phyloP scores from a whole-genome alignment of 2,329 filamentous ascomycete genomes.

The Nigrospora sphaerica region DNA sequence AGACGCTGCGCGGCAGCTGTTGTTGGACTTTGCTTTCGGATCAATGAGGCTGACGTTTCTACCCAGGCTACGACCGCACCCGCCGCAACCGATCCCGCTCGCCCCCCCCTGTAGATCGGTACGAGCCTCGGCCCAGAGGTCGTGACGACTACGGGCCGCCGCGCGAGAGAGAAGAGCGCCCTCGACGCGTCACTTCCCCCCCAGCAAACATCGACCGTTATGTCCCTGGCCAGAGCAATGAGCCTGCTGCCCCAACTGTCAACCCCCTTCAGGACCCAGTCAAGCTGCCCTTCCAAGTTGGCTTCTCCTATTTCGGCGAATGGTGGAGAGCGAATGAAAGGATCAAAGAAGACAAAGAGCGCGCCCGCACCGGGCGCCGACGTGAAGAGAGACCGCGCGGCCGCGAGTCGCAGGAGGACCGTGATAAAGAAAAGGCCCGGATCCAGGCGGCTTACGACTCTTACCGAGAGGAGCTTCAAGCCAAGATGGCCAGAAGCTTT shows the following conservation, averaged over 20 bases:
- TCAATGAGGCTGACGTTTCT: slow-evolving; percentile 13
- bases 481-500: slow-evolving; percentile 80
- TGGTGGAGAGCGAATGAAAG: slow-evolving; percentile 81
- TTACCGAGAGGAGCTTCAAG: slow-evolving; percentile 63
- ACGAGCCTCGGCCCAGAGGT: slow-evolving; percentile 60
- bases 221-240: slow-evolving; percentile 60
- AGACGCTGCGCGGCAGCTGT: background rate
- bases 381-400: slow-evolving; percentile 57
- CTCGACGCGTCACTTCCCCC: slow-evolving; percentile 50
- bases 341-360: slow-evolving; percentile 76
- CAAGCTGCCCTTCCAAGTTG: slow-evolving; percentile 70
- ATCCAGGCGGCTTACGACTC: slow-evolving; percentile 65
- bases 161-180: slow-evolving; percentile 49
- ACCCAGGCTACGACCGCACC: slow-evolving; percentile 46
- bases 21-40: too few relatives aligned
- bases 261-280: slow-evolving; percentile 70
- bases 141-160: slow-evolving; percentile 59
- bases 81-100: slow-evolving; percentile 64
- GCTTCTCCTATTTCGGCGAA: slow-evolving; percentile 79
- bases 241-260: slow-evolving; percentile 39
- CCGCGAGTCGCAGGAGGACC: slow-evolving; percentile 63
- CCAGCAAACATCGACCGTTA: slow-evolving; percentile 77
- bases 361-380: slow-evolving; percentile 60
- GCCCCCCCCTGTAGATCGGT: slow-evolving; percentile 64
- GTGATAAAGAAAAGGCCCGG: slow-evolving; percentile 70